Base-by-base conservation (phyloP, 78 protist genomes). In the Speleostelium caveatum region DNA sequence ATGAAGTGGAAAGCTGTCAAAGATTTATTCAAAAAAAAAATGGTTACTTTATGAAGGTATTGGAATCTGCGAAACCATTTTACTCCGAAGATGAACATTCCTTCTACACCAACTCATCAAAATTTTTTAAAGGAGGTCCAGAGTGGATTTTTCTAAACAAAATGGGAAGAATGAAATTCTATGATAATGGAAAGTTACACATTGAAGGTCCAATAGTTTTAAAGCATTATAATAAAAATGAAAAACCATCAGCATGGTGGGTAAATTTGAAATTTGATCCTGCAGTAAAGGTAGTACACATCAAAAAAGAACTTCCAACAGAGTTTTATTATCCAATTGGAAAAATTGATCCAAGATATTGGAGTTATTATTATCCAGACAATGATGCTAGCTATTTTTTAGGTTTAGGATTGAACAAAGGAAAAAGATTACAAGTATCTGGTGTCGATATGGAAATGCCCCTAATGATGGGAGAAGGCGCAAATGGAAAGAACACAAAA, bases 381-480 rank as follows among this genome's bases (percentile, higher is more conserved):
- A 6, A 3, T 12, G 28, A 12, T 5, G 3, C 4, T 17, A 4
- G 39, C 33, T 21, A n/a, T 2, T 19, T 71, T 6, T 4, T 17
- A 21, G 76, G 76, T n/a, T 24, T 71, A 7, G 76, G 76, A 28
- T 8, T 5, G n/a, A 71, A 71, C 12, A 28, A 49, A 30, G 6
- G 26, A 17, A 42, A 28, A 53, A 49, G 32, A 14, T 28, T 71
- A 24, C 21, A 42, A 4, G 22, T 71, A 14, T 49, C 56, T 30
- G 38, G 60, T 41, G 76, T 49, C 6, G 76, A 19, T 6, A 71
- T 71, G 76, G 60, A 71, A 38, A 30, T 71, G 26, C 76, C 76
- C 6, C 33, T 71, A 4, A 71, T 71, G 76, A 53, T 71, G 6
- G 76, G 76, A 2, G 76, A 71, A n/a, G 76, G 76, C 7, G 76